phyloP scores from a whole-genome alignment of 768 basidiomycete genomes.

The Lentinula detonsa region DNA sequence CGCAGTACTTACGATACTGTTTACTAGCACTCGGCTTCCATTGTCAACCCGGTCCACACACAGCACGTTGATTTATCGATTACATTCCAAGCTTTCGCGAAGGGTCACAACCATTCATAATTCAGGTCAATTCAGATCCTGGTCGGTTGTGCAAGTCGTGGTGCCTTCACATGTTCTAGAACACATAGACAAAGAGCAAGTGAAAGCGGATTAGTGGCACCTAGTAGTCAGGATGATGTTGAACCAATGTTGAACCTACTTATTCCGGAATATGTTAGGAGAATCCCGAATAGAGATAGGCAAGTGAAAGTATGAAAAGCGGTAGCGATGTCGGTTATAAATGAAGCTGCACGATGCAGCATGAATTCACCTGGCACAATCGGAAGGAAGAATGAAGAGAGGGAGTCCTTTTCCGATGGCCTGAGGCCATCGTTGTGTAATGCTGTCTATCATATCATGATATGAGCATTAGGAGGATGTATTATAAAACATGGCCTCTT shows the following conservation, averaged over 20 bases:
- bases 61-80: background rate
- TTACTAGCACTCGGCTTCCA: background rate
- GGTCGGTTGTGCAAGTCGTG: background rate
- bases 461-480: background rate
- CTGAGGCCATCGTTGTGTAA: background rate
- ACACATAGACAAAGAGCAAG: background rate
- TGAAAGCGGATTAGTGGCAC: background rate
- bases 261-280: background rate
- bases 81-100: background rate
- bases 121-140: background rate
- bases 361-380: background rate
- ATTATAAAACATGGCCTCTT: background rate
- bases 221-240: background rate
- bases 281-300: background rate
- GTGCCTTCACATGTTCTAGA: background rate
- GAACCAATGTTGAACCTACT: background rate
- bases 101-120: background rate
- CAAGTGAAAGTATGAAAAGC: background rate
- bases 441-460: background rate
- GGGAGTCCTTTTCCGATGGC: background rate
- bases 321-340: background rate
- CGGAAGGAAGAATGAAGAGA: background rate
- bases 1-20: background rate
- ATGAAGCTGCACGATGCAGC: background rate
- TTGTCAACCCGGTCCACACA: background rate